Conservation (phyloP, 2,329 filamentous ascomycete genomes). For the Penicillium fuscoglaucum region DNA sequence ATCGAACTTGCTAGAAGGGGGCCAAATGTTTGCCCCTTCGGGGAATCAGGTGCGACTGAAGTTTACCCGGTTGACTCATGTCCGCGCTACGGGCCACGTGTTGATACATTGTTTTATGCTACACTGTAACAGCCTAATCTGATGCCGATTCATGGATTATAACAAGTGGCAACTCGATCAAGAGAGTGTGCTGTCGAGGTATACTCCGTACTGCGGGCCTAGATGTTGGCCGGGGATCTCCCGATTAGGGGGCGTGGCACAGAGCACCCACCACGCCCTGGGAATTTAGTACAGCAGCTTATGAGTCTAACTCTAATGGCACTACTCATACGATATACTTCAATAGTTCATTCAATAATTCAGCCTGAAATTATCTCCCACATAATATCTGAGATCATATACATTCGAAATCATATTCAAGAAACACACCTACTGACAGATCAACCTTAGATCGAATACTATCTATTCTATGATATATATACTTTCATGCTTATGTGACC, state of each 20-base stretch:
- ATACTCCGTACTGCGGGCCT: background rate
- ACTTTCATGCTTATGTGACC: background rate
- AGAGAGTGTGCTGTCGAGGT: background rate
- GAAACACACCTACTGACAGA: no score
- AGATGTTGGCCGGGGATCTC: conserved; percentile 14
- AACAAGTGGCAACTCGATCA: conserved; percentile 10
- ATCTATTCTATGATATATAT: background rate
- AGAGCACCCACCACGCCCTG: background rate
- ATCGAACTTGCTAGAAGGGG: conserved; percentile 38
- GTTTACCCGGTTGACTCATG: conserved; percentile 7
- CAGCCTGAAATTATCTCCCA: no score
- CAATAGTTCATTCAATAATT: background rate
- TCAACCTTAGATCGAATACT: background rate
- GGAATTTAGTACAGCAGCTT: background rate
- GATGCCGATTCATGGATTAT: background rate
- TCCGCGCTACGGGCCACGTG: conserved; percentile 9
- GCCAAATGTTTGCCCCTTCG: conserved; percentile 14
- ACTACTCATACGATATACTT: background rate
- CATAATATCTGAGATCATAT: background rate
- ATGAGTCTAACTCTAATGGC: background rate
- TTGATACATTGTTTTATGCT: background rate
- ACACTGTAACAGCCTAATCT: background rate
- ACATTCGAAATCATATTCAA: background rate
- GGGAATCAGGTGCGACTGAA: background rate
- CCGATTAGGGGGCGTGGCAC: conserved; percentile 14